Base-by-base conservation (phyloP, 140 eudicot genomes). In the Bidens hawaiensis region DNA sequence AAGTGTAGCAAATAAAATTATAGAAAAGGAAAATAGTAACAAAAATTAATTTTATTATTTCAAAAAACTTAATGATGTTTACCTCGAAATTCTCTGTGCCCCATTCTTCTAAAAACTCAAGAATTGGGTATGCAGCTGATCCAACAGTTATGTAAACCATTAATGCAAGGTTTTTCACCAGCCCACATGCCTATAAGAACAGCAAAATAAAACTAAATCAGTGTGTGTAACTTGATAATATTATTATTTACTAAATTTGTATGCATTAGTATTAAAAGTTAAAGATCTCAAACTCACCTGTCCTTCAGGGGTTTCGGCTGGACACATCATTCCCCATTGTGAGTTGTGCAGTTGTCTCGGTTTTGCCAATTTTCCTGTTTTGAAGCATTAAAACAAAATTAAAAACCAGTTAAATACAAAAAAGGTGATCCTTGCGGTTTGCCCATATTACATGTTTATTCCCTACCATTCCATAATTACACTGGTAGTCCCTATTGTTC, bases 301-400 rank as follows among this genome's bases (percentile, higher is more conserved):
- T 76, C 96, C 96, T 78, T 88, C 96, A 26, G 96, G 96, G 63
- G 96, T 85, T 79, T 88, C 96, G 47, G 96, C 96, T 53, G 96
- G 96, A 68, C 96, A 88, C 96, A 88, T 85, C 94, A 88, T 88
- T 71, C 96, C 94, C 96, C 96, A 88, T 66, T 88, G 96, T 6
- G 96, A 88, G 73, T 88, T 89, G 60, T 88, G 99, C 78, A 93
- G 55, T 77, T 93, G 99, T 73, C 99, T 73, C 3, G 99, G 99
- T 69, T 93, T 93, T 17, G 97, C 94, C 78, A 86, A 68, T 60
- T 93, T 93, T 36, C 96, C 96, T 88, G 73, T 40, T 54, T n/a
- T 14, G 11, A 22, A 11, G 22, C n/a, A 55, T 25, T 49, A 46
- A 46, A 48, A 64, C 24, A 34, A 4, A 15, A 42, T 21, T 14